Evolutionary conservation across 2,329 filamentous ascomycete species (phyloP), one percentile per base, ranked within the genome.

Genomic region (Fusarium sp.): DNA sequence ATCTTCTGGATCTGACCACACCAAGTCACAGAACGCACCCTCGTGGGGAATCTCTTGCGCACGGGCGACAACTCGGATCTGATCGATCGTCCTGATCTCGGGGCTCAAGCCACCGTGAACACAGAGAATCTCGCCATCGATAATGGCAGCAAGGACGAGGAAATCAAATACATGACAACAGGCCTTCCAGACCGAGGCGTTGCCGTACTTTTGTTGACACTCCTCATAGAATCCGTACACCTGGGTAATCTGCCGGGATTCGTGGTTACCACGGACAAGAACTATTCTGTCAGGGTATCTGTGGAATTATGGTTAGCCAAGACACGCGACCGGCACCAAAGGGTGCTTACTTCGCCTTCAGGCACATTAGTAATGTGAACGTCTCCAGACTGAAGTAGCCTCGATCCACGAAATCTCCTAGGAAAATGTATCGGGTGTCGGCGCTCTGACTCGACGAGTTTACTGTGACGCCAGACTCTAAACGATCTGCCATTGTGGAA

Each of bases 141-240:
- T 97, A 70, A 99, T 97, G 66, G 97, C 97, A 57, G 93, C 96
- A 23, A 99, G 86, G 4, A 97, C 97, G 29, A 99, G 88, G 80
- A 97, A 99, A 80, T 99, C 96, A 80, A 99, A 99, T 82, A 99
- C 97, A 79, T 99, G 96, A 69, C 96, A 99, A 80, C 98, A 99
- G 62, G 97, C 96, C 81, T 99, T 97, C 96, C 96, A 99, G n/a
- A 99, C 96, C 48, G 97, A 98, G 15, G 96, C 94, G 77, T 98
- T 98, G 77, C 96, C 96, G 79, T 99, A 99, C 81, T 99, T 99
- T 75, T 96, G 92, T 57, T 94, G 94, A 80, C 96, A 99, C 80
- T 99, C 96, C 64, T 97, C 97, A 81, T 99, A 99, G 82, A 99
- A 99, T 55, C 96, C 96, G 80, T 99, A 99, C 23, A 97, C 97